Percentiles rank a stretch among this genome's conserved stretches.
These are phyloP conservation scores for Saturnispora serradocipensis DNA, from an alignment of 805 yeast genomes.

Conservation along the genomic window DNA sequence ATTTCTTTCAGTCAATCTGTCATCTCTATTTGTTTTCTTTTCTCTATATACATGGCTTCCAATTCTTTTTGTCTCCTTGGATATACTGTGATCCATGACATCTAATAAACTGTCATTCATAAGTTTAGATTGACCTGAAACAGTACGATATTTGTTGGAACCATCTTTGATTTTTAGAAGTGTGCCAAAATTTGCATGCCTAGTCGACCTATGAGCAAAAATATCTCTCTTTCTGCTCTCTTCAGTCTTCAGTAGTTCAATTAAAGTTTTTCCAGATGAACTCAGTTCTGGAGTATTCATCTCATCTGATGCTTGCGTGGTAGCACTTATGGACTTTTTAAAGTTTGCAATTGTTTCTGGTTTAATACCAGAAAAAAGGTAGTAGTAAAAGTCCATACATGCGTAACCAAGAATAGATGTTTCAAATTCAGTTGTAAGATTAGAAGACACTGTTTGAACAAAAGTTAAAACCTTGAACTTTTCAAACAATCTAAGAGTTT, in stretches of 20 bases:
- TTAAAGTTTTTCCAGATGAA: constrained; percentile 27
- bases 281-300: neutral
- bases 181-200: constrained; percentile 92
- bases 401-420: constrained; percentile 50
- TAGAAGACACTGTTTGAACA: constrained; percentile 59
- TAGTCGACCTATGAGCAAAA: constrained; percentile 21
- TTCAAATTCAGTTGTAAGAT: constrained; percentile 56
- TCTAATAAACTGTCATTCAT: constrained; percentile 40
- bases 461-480: constrained; percentile 66
- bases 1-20: constrained; percentile 4
- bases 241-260: constrained; percentile 53
- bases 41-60: constrained; percentile 44
- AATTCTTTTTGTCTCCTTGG: constrained; percentile 39
- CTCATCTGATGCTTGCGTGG: neutral
- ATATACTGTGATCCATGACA: constrained; percentile 56
- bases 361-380: constrained; percentile 50
- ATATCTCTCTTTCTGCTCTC: constrained; percentile 34
- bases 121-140: constrained; percentile 58
- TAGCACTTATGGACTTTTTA: neutral
- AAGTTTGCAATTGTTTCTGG: constrained; percentile 21
- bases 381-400: constrained; percentile 61
- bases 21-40: constrained; percentile 24
- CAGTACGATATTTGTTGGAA: constrained; percentile 43
- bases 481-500: constrained; percentile 50
- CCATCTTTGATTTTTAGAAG: constrained; percentile 61